Percentiles rank a stretch among this genome's conserved stretches.
These are phyloP conservation scores for Zygosaccharomyces bisporus DNA, from an alignment of 805 yeast species.

Conservation along the genomic window DNA sequence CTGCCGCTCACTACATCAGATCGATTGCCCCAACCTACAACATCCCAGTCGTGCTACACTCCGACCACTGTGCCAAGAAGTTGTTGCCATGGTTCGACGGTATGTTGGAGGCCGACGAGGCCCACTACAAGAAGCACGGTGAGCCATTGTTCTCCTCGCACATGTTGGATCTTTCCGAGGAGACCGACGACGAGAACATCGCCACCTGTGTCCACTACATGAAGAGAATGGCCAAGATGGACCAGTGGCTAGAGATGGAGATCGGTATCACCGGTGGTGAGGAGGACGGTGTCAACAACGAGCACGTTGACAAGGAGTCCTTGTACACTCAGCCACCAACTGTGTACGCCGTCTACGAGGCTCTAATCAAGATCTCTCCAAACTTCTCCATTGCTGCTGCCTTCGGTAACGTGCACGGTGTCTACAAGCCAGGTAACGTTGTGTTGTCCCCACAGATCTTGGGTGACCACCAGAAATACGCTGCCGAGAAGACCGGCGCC, in stretches of 20 bases:
- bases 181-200: conserved; percentile 93
- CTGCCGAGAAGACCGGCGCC: conserved; percentile 60
- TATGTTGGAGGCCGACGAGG: conserved; percentile 95
- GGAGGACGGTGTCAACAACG: conserved; percentile 99
- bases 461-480: conserved; percentile 93
- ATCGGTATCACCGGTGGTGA: conserved; percentile 99
- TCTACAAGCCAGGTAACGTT: conserved; percentile 98
- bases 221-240: conserved; percentile 86
- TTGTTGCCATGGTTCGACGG: conserved; percentile 98
- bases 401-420: conserved; percentile 99
- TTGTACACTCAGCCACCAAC: conserved; percentile 95
- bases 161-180: conserved; percentile 98
- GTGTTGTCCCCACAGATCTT: conserved; percentile 86
- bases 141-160: conserved; percentile 98
- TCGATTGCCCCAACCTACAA: conserved; percentile 95
- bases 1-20: conserved; percentile 98
- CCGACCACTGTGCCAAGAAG: conserved; percentile 99
- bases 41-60: conserved; percentile 93
- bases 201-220: conserved; percentile 92
- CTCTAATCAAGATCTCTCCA: conserved; percentile 86
- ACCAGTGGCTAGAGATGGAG: conserved; percentile 99
- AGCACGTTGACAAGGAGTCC: conserved; percentile 78
- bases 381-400: conserved; percentile 99
- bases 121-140: conserved; percentile 77
- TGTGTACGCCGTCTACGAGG: conserved; percentile 86